These are phyloP conservation scores for Teratosphaeria destructans DNA, from an alignment of 2,329 filamentous ascomycete genomes.

Conservation along the genomic window DNA sequence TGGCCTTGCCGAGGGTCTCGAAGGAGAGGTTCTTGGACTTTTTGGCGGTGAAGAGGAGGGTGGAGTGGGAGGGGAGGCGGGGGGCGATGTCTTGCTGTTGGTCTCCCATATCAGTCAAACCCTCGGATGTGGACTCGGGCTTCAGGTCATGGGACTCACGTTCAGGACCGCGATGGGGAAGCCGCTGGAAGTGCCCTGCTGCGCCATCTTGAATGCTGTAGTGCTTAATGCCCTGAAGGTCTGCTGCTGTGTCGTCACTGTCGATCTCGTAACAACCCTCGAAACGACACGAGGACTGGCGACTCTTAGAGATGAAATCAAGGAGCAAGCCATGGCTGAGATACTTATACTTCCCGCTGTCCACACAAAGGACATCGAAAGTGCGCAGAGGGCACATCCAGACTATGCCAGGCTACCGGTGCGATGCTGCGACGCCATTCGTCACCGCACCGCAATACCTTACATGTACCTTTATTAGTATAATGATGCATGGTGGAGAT, in stretches of 20 bases:
- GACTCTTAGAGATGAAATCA: background rate
- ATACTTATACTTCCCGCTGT: background rate
- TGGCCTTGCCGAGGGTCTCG: slow-evolving; percentile 60
- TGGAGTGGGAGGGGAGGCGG: slow-evolving; percentile 59
- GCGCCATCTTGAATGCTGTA: slow-evolving; percentile 7
- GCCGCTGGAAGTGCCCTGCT: slow-evolving; percentile 13
- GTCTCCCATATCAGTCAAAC: background rate
- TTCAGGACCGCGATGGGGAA: slow-evolving; percentile 24
- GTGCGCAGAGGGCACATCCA: background rate
- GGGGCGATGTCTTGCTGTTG: slow-evolving; percentile 53
- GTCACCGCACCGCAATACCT: background rate
- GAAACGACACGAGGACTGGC: background rate
- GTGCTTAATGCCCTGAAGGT: background rate
- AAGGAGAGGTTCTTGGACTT: slow-evolving; percentile 66
- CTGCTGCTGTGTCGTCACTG: background rate
- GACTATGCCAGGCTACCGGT: background rate
- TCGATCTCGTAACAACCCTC: background rate
- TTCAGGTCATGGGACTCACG: slow-evolving; percentile 7
- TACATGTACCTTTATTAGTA: too few species aligned
- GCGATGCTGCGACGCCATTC: background rate
- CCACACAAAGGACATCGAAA: background rate
- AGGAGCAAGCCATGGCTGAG: background rate
- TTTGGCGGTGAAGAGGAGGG: slow-evolving; percentile 72
- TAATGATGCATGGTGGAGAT: background rate
- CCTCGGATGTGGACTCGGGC: background rate